These are phyloP conservation scores for Porphyra umbilicalis DNA, from an alignment of 31 red algal species.

Conservation along the genomic window DNA sequence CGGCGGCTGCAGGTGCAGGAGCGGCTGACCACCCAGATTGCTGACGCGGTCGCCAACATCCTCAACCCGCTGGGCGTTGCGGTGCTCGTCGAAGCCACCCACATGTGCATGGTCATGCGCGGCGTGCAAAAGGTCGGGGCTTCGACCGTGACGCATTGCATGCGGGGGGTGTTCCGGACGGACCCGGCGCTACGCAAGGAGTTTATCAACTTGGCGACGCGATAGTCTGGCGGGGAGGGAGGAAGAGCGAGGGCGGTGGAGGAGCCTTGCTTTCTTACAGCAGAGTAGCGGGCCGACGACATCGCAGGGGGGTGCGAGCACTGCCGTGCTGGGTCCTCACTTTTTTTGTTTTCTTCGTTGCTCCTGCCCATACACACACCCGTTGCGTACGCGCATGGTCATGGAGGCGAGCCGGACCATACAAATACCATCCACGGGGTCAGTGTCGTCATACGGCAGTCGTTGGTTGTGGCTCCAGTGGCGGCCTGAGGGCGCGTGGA, in stretches of 20 bases:
- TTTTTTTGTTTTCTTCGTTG: too few species aligned
- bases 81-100: constrained; percentile 67
- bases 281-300: too few species aligned
- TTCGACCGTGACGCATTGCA: constrained; percentile 45
- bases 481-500: too few species aligned
- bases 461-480: too few species aligned
- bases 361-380: too few species aligned
- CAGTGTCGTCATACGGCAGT: too few species aligned
- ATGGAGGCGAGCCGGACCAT: too few species aligned
- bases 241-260: background rate
- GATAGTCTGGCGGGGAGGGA: background rate
- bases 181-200: constrained; percentile 39
- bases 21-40: constrained; percentile 89
- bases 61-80: constrained; percentile 56
- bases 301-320: too few species aligned
- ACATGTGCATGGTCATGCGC: constrained; percentile 96
- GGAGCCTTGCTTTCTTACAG: too few species aligned
- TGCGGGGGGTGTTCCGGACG: constrained; percentile 37
- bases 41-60: constrained; percentile 54
- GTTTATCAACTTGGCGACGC: constrained; percentile 24
- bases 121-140: constrained; percentile 77
- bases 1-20: constrained; percentile 94
- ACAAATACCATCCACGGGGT: too few species aligned
- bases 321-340: too few species aligned
- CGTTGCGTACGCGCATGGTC: too few species aligned